A percentile compares a stretch with the other conserved stretches of the same genome.
These are phyloP conservation scores for Volvox africanus DNA, from an alignment of 139 green algal species.

Conservation along the genomic window DNA sequence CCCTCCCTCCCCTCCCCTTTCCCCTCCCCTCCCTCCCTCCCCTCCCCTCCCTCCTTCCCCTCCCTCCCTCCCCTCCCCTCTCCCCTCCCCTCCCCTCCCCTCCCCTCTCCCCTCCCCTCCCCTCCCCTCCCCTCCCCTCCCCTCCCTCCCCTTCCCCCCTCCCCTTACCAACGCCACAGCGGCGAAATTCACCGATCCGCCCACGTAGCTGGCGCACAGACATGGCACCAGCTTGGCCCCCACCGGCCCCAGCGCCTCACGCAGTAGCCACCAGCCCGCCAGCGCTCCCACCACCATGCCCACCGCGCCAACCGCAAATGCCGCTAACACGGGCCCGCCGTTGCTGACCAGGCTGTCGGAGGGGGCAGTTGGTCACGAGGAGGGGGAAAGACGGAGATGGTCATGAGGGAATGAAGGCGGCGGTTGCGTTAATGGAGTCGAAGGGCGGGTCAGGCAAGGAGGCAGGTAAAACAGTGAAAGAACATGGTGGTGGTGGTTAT, in stretches of 20 bases:
- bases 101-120: no score
- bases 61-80: no score
- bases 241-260: slow-evolving; percentile 55
- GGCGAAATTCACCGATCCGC: slow-evolving; percentile 87
- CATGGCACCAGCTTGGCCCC: slow-evolving; percentile 75
- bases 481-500: no score
- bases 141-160: not conserved
- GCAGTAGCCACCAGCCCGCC: slow-evolving; percentile 65
- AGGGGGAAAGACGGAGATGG: not conserved
- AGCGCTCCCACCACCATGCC: slow-evolving; percentile 67
- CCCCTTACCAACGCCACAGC: slow-evolving; percentile 66
- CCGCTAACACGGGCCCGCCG: slow-evolving; percentile 59
- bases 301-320: slow-evolving; percentile 72
- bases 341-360: slow-evolving; percentile 50
- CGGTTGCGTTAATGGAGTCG: no score
- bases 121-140: not conserved
- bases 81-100: no score
- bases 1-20: not conserved
- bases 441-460: no score
- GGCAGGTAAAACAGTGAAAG: no score
- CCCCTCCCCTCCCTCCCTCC: not conserved
- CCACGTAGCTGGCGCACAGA: slow-evolving; percentile 86
- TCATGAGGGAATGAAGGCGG: no score
- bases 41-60: not conserved
- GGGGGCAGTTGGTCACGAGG: no score